Evolutionary conservation across 768 basidiomycete species (phyloP).

Genomic region (Podaxis sp.): DNA sequence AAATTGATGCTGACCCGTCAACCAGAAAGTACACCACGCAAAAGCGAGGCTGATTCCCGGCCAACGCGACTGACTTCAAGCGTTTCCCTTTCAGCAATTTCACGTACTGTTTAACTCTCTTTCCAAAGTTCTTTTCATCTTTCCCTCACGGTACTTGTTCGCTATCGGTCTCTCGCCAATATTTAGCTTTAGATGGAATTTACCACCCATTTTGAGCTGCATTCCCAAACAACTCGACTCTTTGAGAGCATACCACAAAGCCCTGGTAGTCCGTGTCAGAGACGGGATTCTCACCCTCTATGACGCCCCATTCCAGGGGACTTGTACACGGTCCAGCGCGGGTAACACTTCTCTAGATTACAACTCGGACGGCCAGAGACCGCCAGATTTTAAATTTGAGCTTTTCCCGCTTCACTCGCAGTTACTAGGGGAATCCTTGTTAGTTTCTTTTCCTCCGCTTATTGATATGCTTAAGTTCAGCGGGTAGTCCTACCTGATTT

Average conservation of each 20-base stretch:
- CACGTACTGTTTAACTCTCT: conserved; percentile 81
- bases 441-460: conserved; percentile 91
- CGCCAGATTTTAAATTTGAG: conserved; percentile 82
- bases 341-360: conserved; percentile 80
- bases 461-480: conserved; percentile 90
- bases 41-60: conserved; percentile 53
- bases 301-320: conserved; percentile 78
- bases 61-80: conserved; percentile 68
- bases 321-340: conserved; percentile 72
- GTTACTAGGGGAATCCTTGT: conserved; percentile 89
- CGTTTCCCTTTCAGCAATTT: conserved; percentile 81
- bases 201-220: conserved; percentile 83
- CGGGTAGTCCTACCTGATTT: conserved; percentile 83
- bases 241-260: conserved; percentile 71
- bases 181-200: conserved; percentile 87
- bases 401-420: conserved; percentile 84
- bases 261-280: conserved; percentile 53
- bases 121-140: conserved; percentile 82
- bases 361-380: conserved; percentile 64
- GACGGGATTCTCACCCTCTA: conserved; percentile 75
- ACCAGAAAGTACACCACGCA: conserved; percentile 53
- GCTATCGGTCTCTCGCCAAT: conserved; percentile 81
- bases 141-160: conserved; percentile 84
- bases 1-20: conserved; percentile 72
- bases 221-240: conserved; percentile 87